Evolutionary conservation across 1,139 yeast species (phyloP).

Genomic region (Taphrina betulina): DNA sequence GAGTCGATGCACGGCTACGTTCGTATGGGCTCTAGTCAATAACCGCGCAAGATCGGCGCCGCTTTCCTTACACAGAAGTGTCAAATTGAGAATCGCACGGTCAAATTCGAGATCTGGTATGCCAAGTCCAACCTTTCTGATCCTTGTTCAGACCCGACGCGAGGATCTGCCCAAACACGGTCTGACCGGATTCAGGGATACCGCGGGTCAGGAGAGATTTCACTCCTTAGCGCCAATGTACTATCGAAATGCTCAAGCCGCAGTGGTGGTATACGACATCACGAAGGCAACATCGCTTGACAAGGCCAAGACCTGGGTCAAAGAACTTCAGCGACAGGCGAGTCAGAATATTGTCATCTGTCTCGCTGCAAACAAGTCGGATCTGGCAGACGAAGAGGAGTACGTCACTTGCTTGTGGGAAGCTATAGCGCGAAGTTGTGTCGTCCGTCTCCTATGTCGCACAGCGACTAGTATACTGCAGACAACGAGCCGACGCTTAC

Average conservation of each 20-base stretch:
- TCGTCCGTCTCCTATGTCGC: too few relatives aligned
- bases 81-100: conserved; percentile 81
- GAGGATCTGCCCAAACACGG: too few relatives aligned
- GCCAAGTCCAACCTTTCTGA: too few relatives aligned
- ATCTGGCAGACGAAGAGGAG: conserved; percentile 48
- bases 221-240: conserved; percentile 97
- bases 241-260: conserved; percentile 98
- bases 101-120: conserved; percentile 91
- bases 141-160: too few relatives aligned
- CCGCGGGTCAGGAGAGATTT: conserved; percentile 97
- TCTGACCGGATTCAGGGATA: conserved; percentile 56
- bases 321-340: conserved; percentile 94
- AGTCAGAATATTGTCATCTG: conserved; percentile 88
- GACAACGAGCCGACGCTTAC: conserved; percentile 37
- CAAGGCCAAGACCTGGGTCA: conserved; percentile 99
- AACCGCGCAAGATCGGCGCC: conserved; percentile 61
- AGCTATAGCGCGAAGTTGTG: too few relatives aligned
- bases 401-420: too few relatives aligned
- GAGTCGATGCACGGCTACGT: not conserved
- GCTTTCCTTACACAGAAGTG: conserved; percentile 95
- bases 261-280: conserved; percentile 90
- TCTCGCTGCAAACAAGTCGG: conserved; percentile 87
- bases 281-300: conserved; percentile 97
- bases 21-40: not conserved
- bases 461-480: too few relatives aligned